Conservation (phyloP, 2,329 filamentous ascomycete genomes). For the Botrytis hyacinthi region DNA sequence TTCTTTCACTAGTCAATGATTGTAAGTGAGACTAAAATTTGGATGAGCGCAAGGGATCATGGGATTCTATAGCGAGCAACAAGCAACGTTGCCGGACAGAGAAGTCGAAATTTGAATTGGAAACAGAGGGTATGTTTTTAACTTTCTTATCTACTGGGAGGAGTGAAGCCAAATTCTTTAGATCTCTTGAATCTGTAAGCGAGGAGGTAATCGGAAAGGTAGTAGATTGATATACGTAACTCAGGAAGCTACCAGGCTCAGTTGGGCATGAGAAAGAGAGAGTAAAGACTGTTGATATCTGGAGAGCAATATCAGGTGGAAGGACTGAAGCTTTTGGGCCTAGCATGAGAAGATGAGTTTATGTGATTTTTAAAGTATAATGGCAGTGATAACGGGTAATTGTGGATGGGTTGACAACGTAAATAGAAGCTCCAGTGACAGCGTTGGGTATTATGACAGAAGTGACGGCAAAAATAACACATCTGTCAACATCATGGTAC, state of each 20-base stretch:
- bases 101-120: neutral
- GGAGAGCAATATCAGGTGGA: fast-evolving
- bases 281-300: neutral
- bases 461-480: neutral
- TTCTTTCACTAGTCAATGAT: neutral
- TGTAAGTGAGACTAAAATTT: neutral
- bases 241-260: too few species aligned
- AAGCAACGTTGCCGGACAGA: neutral
- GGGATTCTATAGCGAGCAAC: neutral
- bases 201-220: fast-evolving
- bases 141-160: neutral
- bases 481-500: neutral
- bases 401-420: neutral
- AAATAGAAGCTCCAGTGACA: neutral
- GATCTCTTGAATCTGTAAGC: too few species aligned
- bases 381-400: neutral
- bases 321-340: neutral
- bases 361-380: neutral
- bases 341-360: neutral
- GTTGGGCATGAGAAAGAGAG: too few species aligned
- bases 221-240: too few species aligned
- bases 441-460: neutral
- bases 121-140: neutral
- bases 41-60: neutral
- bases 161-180: neutral